Conservation (phyloP, 1,284 basidiomycete genomes). For the Ceratobasidium sp. region DNA sequence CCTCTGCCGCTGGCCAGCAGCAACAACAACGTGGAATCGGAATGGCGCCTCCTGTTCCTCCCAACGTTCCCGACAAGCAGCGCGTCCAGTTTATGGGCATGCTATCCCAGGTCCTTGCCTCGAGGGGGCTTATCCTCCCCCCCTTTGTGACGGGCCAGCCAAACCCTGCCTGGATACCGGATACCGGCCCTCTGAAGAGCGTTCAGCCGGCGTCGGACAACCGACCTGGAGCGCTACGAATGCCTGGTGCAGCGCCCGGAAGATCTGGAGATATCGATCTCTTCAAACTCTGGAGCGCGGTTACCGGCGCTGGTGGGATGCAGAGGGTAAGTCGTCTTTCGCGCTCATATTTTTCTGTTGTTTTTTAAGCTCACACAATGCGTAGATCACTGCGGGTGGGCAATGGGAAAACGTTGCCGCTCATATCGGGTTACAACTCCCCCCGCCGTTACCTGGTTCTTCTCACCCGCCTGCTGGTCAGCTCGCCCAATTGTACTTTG, state of each 20-base stretch:
- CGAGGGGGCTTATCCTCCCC: constrained; percentile 41
- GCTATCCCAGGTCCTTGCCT: constrained; percentile 48
- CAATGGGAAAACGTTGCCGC: constrained; percentile 35
- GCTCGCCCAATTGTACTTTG: constrained; percentile 34
- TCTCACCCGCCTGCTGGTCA: constrained; percentile 19
- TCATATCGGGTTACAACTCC: constrained; percentile 30
- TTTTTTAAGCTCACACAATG: background rate
- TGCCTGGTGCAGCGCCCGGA: constrained; percentile 25
- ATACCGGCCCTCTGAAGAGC: constrained; percentile 27
- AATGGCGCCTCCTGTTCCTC: constrained; percentile 40
- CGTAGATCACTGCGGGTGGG: constrained; percentile 13
- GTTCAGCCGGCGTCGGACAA: constrained; percentile 35
- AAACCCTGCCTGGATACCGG: constrained; percentile 46
- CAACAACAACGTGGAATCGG: constrained; percentile 26
- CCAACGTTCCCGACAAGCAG: constrained; percentile 44
- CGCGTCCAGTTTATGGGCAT: constrained; percentile 47
- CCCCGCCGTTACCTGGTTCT: constrained; percentile 22
- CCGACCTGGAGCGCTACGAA: constrained; percentile 22
- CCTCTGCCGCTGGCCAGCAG: constrained; percentile 34
- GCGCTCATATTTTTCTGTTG: background rate
- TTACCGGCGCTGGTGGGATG: constrained; percentile 37
- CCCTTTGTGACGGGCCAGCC: constrained; percentile 48
- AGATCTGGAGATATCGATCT: constrained; percentile 30
- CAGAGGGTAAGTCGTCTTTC: constrained; percentile 19
- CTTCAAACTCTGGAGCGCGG: constrained; percentile 37